phyloP scores from a whole-genome alignment of 371 early-diverging fungal species.

The Mucor irregularis region DNA sequence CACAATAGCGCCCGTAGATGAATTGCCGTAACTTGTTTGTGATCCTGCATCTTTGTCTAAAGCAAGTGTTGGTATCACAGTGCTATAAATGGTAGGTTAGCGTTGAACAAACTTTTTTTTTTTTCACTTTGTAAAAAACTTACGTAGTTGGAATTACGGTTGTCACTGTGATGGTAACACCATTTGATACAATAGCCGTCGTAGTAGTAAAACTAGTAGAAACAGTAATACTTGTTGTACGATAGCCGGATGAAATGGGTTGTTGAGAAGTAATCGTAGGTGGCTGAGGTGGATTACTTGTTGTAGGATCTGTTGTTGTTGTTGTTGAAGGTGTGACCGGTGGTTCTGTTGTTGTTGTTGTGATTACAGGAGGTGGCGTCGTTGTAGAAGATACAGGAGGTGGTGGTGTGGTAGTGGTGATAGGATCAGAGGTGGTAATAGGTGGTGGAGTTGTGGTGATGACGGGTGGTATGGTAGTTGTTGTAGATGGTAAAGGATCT shows the following conservation, averaged over 20 bases:
- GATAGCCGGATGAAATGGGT: slow-evolving; percentile 8
- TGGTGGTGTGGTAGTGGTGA: no score
- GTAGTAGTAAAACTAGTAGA: slow-evolving; percentile 26
- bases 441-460: background rate
- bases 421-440: background rate
- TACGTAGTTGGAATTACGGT: slow-evolving; percentile 40
- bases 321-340: background rate
- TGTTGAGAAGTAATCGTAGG: background rate
- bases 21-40: background rate
- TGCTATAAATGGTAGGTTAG: slow-evolving; percentile 15
- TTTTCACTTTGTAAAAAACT: slow-evolving; percentile 1
- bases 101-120: background rate
- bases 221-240: slow-evolving; percentile 13
- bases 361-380: background rate
- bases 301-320: slow-evolving; percentile 6
- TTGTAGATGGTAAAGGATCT: no score
- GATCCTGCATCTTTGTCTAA: slow-evolving; percentile 3
- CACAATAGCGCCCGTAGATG: slow-evolving; percentile 17
- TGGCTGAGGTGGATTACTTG: slow-evolving; percentile 4
- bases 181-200: slow-evolving; percentile 25
- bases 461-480: background rate
- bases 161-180: slow-evolving; percentile 24
- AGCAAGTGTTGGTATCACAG: slow-evolving; percentile 31
- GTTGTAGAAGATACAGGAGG: background rate
- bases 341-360: background rate